Base-by-base conservation (phyloP, 495 filamentous ascomycete genomes). In the Friedmanniomyces simplex region DNA sequence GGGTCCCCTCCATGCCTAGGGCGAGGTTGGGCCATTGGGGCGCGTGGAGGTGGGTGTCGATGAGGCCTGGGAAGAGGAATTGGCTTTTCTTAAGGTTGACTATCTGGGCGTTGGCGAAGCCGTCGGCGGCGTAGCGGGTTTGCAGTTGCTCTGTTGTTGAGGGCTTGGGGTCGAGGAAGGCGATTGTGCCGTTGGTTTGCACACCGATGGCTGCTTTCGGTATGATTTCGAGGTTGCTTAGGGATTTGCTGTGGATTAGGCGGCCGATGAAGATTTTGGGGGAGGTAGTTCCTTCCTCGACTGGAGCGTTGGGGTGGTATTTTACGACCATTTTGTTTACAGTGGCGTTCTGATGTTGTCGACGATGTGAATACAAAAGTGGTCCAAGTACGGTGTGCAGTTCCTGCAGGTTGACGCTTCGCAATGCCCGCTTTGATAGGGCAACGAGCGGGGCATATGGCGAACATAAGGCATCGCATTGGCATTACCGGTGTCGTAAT, bases 181-280 rank as follows among this genome's bases (percentile, higher is more conserved):
- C 72, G 55, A 94, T 91, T 13, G 70, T 77, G 50, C 88, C 88
- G 2, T 75, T 68, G 16, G 68, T 67, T 48, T 83, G 77, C 2
- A 91, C 88, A 63, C 75, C 82, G 10, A 91, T 68, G 0, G 79
- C 82, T 2, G 80, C 76, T 48, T 79, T 67, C 50, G 81, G 70
- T 72, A 18, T 79, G 62, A 68, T 76, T 72, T 82, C 75, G 25
- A 86, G 71, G 55, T 80, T 69, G 25, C 69, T 66, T 22, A 82
- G 70, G 7, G 68, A 70, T 59, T 73, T 76, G 71, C 74, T 72
- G 66, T 85, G 77, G 55, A 84, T 73, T 54, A 83, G 82, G 14
- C 74, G 69, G 45, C 82, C 82, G 20, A 60, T 24, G 56, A 66
- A 73, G 47, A 73, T 48, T 14, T 55, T 49, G n/a, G 11, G 21